Base-by-base conservation (phyloP, 2,329 filamentous ascomycete genomes). In the Eutypella sp. region DNA sequence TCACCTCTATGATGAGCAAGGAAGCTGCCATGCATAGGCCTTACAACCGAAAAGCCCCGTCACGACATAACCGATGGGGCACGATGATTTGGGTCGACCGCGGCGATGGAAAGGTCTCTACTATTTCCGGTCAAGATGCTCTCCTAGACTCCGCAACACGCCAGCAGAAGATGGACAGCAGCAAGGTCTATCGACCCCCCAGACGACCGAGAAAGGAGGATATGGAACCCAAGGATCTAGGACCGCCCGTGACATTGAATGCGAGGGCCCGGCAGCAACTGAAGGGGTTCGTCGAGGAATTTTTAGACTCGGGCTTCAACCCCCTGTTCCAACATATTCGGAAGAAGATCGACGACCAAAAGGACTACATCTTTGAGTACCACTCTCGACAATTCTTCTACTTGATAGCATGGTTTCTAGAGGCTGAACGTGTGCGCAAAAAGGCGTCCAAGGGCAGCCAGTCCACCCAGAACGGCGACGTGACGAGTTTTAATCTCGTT, bases 21-120 rank as follows among this genome's bases (percentile, higher is more conserved):
- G 93, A 99, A 67, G 83, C 84, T 2, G 80, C 84, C n/a, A 87
- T 95, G 82, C 75, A 89, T 45, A 82, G 85, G 56, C 79, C 85
- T 41, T 85, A 90, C 57, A 85, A 85, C 44, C 85, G 83, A 55
- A 84, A 84, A 60, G 87, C 87, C 3, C 88, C 91, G 0, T 91
- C 89, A 3, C 76, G 93, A 40, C 93, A 99, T 66, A 95, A 91
- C 56, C 81, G 93, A 27, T 99, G 97, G 59, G 93, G 93, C 3
- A 95, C 91, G 10, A 97, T 97, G 88, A 83, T 96, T 27, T 97
- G 92, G 91, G 82, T 99, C 31, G 89, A 95, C 69, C 77, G 91
- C 46, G 87, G 90, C 41, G 86, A 91, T 55, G 83, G 86, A 42
- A 91, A 91, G 59, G 80, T 93, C 57, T 86, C 88, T 0, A 90